Base-by-base conservation (phyloP, 441 rosid genomes). In the Flueggea neowawraea region DNA sequence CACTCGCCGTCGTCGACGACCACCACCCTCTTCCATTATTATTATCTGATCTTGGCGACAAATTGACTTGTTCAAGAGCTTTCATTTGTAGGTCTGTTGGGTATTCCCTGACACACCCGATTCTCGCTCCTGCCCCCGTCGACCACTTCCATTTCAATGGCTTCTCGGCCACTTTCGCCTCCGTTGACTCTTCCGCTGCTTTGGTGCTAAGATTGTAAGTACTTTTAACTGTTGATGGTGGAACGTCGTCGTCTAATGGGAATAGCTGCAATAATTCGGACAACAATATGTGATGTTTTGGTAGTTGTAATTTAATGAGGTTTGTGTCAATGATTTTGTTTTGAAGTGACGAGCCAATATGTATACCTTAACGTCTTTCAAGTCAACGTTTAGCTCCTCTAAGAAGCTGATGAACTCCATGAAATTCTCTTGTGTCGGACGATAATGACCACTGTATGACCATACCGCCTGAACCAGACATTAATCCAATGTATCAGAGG, bases 371-470 rank as follows among this genome's bases (percentile, higher is more conserved):
- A 91, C 99, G 31, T 87, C 73, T 60, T 84, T 77, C 60, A 94
- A 95, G 71, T 94, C 87, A 1, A 94, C 95, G 10, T 73, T 41
- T 58, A 89, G 76, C 43, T 87, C 95, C 58, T 73, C 66, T 3
- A 94, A 85, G 65, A 85, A 94, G 62, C 63, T 51, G 14, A 91
- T 75, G 76, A 94, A 94, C 54, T 85, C 99, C 76, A 32, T 69
- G 69, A 94, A 91, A 54, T 91, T 87, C 22, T 87, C 99, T 57
- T 89, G 95, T 0, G 96, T 94, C 10, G 99, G 99, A 57, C 61
- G 94, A 69, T 94, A 94, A 67, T 94, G 99, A 49, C 99, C 99
- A 55, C 98, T 94, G 58, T 94, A 90, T 0, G 97, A 95, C 98
- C 97, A 94, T 39, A 94, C 75, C 41, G 97, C 97, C 89, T 87